These are phyloP conservation scores for Plantago rigida DNA, from an alignment of 305 asterid species.

Conservation along the genomic window DNA sequence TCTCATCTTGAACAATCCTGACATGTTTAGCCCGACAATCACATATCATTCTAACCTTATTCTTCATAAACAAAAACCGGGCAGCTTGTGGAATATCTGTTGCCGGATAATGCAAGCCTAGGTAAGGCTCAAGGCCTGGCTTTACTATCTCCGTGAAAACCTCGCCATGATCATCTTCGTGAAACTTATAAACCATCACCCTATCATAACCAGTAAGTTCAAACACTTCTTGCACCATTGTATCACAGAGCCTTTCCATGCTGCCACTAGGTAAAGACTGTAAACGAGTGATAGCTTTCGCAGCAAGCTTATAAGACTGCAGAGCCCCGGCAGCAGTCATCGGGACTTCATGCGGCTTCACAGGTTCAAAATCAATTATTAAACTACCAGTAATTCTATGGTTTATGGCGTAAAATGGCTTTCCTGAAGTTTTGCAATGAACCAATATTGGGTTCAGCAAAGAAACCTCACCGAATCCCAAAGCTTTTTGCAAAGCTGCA, in stretches of 20 bases:
- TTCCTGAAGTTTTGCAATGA: slow-evolving; percentile 86
- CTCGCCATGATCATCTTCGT: slow-evolving; percentile 95
- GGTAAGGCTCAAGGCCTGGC: slow-evolving; percentile 78
- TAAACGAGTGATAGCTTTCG: slow-evolving; percentile 76
- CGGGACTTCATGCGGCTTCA: slow-evolving; percentile 85
- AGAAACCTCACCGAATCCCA: slow-evolving; percentile 86
- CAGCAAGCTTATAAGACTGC: slow-evolving; percentile 88
- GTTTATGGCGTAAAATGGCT: slow-evolving; percentile 81
- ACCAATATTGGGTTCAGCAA: slow-evolving; percentile 71
- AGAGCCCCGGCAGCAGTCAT: slow-evolving; percentile 97
- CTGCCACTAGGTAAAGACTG: slow-evolving; percentile 82
- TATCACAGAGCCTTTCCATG: slow-evolving; percentile 69
- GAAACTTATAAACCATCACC: slow-evolving; percentile 86
- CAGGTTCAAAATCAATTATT: slow-evolving; percentile 91
- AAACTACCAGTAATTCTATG: slow-evolving; percentile 82
- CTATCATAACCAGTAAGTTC: slow-evolving; percentile 91
- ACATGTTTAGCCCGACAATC: slow-evolving; percentile 76
- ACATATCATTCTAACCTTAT: slow-evolving; percentile 84
- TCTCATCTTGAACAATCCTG: slow-evolving; percentile 72
- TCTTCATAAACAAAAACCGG: slow-evolving; percentile 82
- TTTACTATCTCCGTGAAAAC: slow-evolving; percentile 68
- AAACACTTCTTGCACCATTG: slow-evolving; percentile 84
- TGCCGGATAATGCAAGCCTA: slow-evolving; percentile 85
- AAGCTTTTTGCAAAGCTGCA: slow-evolving; percentile 71
- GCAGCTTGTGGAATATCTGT: slow-evolving; percentile 96